A percentile compares a stretch with the other conserved stretches of the same genome.
phyloP scores from a whole-genome alignment of 306 rosid genomes.

The Fagus crenata region DNA sequence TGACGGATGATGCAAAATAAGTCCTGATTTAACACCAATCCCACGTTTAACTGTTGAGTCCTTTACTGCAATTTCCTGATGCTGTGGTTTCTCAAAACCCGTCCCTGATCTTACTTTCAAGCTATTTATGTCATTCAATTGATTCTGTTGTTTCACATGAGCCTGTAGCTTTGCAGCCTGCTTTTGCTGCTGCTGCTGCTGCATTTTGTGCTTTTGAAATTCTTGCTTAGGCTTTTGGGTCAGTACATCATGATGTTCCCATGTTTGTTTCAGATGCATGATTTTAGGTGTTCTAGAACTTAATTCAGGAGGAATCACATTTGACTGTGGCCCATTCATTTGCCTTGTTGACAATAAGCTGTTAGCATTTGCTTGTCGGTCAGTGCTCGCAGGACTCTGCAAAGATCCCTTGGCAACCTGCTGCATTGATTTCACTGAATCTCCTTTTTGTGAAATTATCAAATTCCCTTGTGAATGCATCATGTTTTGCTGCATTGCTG shows the following conservation, averaged over 20 bases:
- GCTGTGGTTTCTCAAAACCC: not conserved
- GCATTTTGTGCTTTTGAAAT: not conserved
- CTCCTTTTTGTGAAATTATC: not conserved
- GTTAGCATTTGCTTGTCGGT: not conserved
- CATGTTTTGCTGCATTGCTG: conserved; percentile 11
- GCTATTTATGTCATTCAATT: not conserved
- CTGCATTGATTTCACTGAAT: not conserved
- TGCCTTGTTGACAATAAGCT: not conserved
- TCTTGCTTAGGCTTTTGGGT: not conserved
- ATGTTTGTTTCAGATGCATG: not conserved
- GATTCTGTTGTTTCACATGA: not conserved
- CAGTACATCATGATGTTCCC: conserved; percentile 4
- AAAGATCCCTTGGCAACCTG: conserved; percentile 6
- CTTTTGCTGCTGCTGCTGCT: not conserved
- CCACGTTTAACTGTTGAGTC: not conserved
- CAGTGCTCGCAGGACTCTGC: not conserved
- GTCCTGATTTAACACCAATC: not conserved
- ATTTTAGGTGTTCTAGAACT: not conserved
- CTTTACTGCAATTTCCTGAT: not conserved
- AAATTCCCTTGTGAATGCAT: conserved; percentile 12
- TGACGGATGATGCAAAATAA: not conserved
- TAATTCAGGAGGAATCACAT: not conserved
- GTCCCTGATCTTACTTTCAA: not conserved
- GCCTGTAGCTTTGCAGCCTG: not conserved
- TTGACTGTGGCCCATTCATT: not conserved